These are phyloP conservation scores for Spatholobus suberectus DNA, from an alignment of 306 rosid species.

Conservation along the genomic window DNA sequence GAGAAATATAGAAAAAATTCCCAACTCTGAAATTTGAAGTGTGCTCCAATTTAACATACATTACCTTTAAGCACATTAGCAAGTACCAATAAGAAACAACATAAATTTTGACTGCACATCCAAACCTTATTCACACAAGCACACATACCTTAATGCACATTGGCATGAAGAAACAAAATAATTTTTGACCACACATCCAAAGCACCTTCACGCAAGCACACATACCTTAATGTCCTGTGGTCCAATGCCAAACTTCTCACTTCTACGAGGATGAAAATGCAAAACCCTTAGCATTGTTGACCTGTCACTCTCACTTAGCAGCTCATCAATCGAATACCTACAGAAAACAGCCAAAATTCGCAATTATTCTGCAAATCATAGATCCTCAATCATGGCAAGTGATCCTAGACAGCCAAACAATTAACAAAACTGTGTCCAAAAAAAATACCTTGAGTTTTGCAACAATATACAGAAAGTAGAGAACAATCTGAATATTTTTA, in stretches of 20 bases:
- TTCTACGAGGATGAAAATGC: constrained; percentile 70
- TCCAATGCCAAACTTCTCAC: constrained; percentile 73
- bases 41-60: background rate
- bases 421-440: constrained; percentile 22
- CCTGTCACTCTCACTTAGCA: constrained; percentile 65
- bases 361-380: constrained; percentile 26
- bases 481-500: background rate
- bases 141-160: constrained; percentile 56
- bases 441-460: background rate
- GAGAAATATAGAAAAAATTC: background rate
- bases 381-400: constrained; percentile 10
- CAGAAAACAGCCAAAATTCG: constrained; percentile 39
- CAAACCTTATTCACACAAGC: constrained; percentile 35
- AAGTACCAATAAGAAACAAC: constrained; percentile 30
- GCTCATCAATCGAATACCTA: constrained; percentile 68
- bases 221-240: constrained; percentile 70
- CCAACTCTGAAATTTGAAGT: background rate
- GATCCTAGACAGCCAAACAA: constrained; percentile 26
- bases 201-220: constrained; percentile 35
- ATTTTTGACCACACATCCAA: constrained; percentile 10
- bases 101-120: background rate
- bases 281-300: constrained; percentile 64
- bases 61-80: background rate
- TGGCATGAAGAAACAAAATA: background rate
- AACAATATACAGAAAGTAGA: constrained; percentile 15